phyloP scores from a whole-genome alignment of 2,329 filamentous ascomycete species.

The Cladosporium sp. region DNA sequence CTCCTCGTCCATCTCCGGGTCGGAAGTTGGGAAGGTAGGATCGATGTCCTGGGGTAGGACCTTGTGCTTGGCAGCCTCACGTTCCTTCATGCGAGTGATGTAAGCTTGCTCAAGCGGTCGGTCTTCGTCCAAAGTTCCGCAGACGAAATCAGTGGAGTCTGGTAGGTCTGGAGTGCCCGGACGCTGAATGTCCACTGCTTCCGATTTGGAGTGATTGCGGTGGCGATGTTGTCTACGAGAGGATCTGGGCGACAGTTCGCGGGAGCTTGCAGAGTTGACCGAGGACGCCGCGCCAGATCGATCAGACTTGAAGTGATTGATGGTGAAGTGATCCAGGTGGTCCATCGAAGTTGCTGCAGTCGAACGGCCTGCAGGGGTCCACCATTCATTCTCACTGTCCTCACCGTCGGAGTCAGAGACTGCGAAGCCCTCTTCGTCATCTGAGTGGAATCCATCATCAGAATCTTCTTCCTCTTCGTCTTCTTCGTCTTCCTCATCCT shows the following conservation, averaged over 20 bases:
- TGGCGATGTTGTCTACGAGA: slow-evolving; percentile 2
- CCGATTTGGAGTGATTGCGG: slow-evolving; percentile 9
- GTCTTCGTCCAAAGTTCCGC: slow-evolving; percentile 93
- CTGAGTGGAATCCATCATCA: slow-evolving; percentile 72
- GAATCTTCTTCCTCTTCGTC: slow-evolving; percentile 29
- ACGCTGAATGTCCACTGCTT: slow-evolving; percentile 30
- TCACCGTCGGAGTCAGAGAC: slow-evolving; percentile 65
- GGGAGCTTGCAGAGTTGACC: slow-evolving; percentile 46
- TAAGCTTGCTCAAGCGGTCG: slow-evolving; percentile 92
- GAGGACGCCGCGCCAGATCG: slow-evolving; percentile 49
- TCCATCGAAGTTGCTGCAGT: slow-evolving; percentile 53
- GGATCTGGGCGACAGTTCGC: slow-evolving; percentile 18
- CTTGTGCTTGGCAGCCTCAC: slow-evolving; percentile 74
- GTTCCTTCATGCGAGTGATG: slow-evolving; percentile 74
- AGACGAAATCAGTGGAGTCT: slow-evolving; percentile 98
- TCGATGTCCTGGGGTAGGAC: slow-evolving; percentile 94
- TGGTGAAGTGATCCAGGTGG: slow-evolving; percentile 41
- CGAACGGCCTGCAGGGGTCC: slow-evolving; percentile 54
- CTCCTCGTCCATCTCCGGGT: slow-evolving; percentile 77
- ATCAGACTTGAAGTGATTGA: slow-evolving; percentile 37
- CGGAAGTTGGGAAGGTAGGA: slow-evolving; percentile 92
- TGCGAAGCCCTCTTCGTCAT: slow-evolving; percentile 69
- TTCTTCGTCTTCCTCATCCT: slow-evolving; percentile 42
- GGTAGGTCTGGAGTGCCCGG: slow-evolving; percentile 65
- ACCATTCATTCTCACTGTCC: slow-evolving; percentile 62